These are phyloP conservation scores for Diplodia scrobiculata DNA, from an alignment of 2,329 filamentous ascomycete species.

Conservation along the genomic window DNA sequence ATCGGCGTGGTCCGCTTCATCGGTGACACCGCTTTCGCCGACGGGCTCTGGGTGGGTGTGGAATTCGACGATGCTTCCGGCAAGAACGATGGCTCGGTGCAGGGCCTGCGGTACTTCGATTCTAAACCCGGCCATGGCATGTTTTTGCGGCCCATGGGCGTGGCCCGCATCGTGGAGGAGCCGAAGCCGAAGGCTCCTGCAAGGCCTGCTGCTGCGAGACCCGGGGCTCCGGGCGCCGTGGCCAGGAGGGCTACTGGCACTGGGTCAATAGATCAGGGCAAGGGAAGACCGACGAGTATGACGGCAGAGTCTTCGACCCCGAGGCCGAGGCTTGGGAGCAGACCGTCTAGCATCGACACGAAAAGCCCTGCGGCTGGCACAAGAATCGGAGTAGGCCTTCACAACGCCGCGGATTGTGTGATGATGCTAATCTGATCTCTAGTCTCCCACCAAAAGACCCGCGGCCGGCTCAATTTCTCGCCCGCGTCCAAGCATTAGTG, in stretches of 20 bases:
- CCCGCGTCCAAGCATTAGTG: slow-evolving; percentile 27
- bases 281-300: slow-evolving; percentile 20
- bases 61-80: slow-evolving; percentile 80
- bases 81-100: slow-evolving; percentile 92
- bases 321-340: slow-evolving; percentile 18
- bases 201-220: slow-evolving; percentile 14
- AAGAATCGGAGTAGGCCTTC: slow-evolving; percentile 21
- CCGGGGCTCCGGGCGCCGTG: slow-evolving; percentile 25
- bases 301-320: slow-evolving; percentile 32
- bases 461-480: slow-evolving; percentile 30
- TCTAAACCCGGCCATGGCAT: slow-evolving; percentile 73
- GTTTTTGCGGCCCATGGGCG: slow-evolving; percentile 76
- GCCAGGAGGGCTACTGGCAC: slow-evolving; percentile 37
- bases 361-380: slow-evolving; percentile 35
- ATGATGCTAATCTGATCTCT: neutral
- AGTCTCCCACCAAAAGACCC: slow-evolving; percentile 29
- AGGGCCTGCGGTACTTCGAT: slow-evolving; percentile 85
- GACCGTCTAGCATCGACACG: slow-evolving; percentile 30
- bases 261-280: slow-evolving; percentile 26
- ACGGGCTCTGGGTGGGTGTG: slow-evolving; percentile 85
- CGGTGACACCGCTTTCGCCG: slow-evolving; percentile 76
- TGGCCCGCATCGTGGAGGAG: slow-evolving; percentile 54
- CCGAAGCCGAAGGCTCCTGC: slow-evolving; percentile 47
- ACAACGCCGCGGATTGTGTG: neutral
- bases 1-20: slow-evolving; percentile 77